Evolutionary conservation across 805 yeast species (phyloP).

Genomic region (Diddensiella caesifluorescens): DNA sequence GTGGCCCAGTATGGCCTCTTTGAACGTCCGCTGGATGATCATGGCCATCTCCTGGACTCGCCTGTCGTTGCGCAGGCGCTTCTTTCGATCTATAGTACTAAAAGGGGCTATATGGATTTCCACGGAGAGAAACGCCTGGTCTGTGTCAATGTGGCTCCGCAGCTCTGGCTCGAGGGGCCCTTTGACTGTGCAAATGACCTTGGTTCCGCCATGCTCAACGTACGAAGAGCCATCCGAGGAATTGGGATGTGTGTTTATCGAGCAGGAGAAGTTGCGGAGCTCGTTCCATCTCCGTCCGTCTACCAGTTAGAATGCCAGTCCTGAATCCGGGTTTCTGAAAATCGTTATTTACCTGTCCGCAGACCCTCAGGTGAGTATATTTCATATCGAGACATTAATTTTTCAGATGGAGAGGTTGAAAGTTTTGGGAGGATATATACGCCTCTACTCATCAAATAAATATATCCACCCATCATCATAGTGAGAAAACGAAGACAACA

Average conservation of each 20-base stretch:
- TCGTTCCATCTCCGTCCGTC: slow-evolving; percentile 98
- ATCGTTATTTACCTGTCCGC: slow-evolving; percentile 45
- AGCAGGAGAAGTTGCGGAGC: slow-evolving; percentile 72
- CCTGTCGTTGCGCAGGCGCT: slow-evolving; percentile 56
- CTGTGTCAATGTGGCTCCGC: slow-evolving; percentile 42
- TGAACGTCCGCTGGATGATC: slow-evolving; percentile 32
- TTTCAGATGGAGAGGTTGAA: too few species aligned
- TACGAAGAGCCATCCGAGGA: slow-evolving; percentile 85
- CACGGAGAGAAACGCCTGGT: slow-evolving; percentile 56
- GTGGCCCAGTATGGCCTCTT: slow-evolving; percentile 60
- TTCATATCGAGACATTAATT: slow-evolving; percentile 44
- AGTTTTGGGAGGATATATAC: too few species aligned
- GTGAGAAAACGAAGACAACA: too few species aligned
- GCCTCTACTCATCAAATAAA: too few species aligned
- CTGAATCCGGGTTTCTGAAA: too few species aligned
- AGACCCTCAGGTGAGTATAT: slow-evolving; percentile 94
- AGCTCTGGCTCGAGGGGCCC: slow-evolving; percentile 85
- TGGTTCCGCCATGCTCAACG: slow-evolving; percentile 87
- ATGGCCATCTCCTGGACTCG: slow-evolving; percentile 33
- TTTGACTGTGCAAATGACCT: slow-evolving; percentile 73
- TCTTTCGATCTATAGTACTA: slow-evolving; percentile 69
- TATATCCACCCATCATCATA: too few species aligned
- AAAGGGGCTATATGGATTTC: slow-evolving; percentile 73
- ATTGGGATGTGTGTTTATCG: slow-evolving; percentile 80
- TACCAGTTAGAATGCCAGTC: slow-evolving; percentile 5